These are phyloP conservation scores for Trichoderma aggressivum DNA, from an alignment of 2,329 filamentous ascomycete genomes.

Conservation along the genomic window DNA sequence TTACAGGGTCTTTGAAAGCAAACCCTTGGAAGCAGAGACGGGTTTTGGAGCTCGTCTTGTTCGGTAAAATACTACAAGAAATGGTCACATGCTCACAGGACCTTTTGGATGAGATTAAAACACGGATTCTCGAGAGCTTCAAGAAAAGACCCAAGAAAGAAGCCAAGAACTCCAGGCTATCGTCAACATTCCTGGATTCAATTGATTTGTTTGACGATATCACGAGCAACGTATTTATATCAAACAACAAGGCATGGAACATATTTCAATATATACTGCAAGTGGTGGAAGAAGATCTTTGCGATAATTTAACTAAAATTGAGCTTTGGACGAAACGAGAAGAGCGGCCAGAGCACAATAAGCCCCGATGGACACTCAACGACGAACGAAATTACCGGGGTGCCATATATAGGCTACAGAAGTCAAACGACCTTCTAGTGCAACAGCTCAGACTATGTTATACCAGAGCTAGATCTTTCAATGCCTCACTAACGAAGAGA, in stretches of 20 bases:
- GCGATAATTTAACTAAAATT: background rate
- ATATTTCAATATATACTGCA: background rate
- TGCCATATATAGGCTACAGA: background rate
- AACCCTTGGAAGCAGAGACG: background rate
- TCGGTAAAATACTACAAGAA: background rate
- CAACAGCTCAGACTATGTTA: background rate
- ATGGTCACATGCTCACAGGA: background rate
- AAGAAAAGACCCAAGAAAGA: background rate
- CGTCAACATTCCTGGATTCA: background rate
- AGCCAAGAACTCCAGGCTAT: accelerated
- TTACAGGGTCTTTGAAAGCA: background rate
- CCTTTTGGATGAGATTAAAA: background rate
- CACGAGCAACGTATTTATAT: background rate
- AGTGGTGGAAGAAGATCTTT: background rate
- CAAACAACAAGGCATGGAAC: background rate
- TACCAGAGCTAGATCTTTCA: background rate
- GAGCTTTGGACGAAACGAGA: background rate
- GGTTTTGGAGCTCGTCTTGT: background rate
- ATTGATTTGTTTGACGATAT: background rate
- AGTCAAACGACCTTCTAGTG: background rate
- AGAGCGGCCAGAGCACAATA: background rate
- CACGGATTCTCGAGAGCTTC: background rate
- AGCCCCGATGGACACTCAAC: background rate
- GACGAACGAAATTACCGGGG: background rate
- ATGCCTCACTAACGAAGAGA: background rate